phyloP scores from a whole-genome alignment of 768 basidiomycete species.

The Leccinum longicurvipes region DNA sequence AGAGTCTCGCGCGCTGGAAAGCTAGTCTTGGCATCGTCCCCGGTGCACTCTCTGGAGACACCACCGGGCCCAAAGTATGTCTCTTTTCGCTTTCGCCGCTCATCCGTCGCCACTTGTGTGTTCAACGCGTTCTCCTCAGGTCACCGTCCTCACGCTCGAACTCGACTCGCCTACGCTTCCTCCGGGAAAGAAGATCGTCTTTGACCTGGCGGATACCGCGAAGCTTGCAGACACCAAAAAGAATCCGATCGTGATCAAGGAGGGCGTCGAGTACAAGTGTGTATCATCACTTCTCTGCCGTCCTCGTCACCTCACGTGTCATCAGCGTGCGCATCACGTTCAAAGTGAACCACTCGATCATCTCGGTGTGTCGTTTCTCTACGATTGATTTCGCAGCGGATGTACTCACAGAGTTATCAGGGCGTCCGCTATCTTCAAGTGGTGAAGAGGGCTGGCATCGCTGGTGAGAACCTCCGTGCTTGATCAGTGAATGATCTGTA shows the following conservation, averaged over 20 bases:
- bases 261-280: slow-evolving; percentile 88
- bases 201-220: slow-evolving; percentile 56
- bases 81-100: background rate
- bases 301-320: slow-evolving; percentile 3
- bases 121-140: slow-evolving; percentile 38
- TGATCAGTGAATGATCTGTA: background rate
- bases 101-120: slow-evolving; percentile 18
- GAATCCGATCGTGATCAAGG: slow-evolving; percentile 75
- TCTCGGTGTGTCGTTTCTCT: slow-evolving; percentile 51
- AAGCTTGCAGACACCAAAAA: slow-evolving; percentile 62
- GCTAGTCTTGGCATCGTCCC: slow-evolving; percentile 83
- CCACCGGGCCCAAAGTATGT: slow-evolving; percentile 64
- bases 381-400: background rate
- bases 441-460: slow-evolving; percentile 75
- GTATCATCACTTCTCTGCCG: background rate
- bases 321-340: slow-evolving; percentile 74
- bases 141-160: slow-evolving; percentile 72
- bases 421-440: slow-evolving; percentile 86
- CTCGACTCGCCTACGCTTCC: slow-evolving; percentile 73
- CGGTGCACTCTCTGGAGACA: slow-evolving; percentile 37
- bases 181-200: slow-evolving; percentile 54
- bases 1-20: slow-evolving; percentile 95
- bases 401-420: slow-evolving; percentile 37
- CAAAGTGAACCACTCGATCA: slow-evolving; percentile 88
- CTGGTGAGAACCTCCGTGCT: slow-evolving; percentile 43